Conservation (phyloP, 1,139 yeast species). For the Eremothecium gossypii region DNA sequence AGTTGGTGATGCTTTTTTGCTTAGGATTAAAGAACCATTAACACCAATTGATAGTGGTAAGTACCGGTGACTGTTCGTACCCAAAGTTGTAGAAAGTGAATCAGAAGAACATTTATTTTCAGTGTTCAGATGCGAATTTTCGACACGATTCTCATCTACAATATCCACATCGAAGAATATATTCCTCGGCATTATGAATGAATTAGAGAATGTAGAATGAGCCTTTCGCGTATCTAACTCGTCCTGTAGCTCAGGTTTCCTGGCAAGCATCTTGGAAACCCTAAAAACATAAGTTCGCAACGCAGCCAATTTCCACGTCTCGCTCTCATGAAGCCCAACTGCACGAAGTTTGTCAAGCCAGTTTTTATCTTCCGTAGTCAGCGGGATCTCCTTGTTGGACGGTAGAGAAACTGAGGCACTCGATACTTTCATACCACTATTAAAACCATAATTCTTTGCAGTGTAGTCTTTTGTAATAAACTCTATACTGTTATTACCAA, state of each 20-base stretch:
- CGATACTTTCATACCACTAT: slow-evolving; percentile 18
- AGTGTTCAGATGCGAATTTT: slow-evolving; percentile 7
- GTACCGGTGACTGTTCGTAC: not conserved
- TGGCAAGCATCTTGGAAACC: slow-evolving; percentile 35
- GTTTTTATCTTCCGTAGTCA: slow-evolving; percentile 53
- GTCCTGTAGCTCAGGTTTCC: slow-evolving; percentile 9
- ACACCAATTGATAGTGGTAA: slow-evolving; percentile 18
- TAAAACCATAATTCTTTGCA: slow-evolving; percentile 23
- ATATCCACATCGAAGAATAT: slow-evolving; percentile 52
- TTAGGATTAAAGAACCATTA: slow-evolving; percentile 30
- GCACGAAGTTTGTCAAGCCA: slow-evolving; percentile 65
- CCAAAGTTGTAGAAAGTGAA: not conserved
- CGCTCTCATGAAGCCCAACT: slow-evolving; percentile 61
- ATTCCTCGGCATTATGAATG: slow-evolving; percentile 47
- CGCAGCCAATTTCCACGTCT: slow-evolving; percentile 74
- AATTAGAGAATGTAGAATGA: slow-evolving; percentile 8
- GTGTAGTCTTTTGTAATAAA: slow-evolving; percentile 32
- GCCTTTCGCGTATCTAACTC: slow-evolving; percentile 9
- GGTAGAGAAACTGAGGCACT: slow-evolving; percentile 31
- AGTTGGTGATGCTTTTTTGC: slow-evolving; percentile 40
- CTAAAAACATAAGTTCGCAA: slow-evolving; percentile 60
- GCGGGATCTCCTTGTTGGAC: slow-evolving; percentile 34
- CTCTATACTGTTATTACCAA: slow-evolving; percentile 35
- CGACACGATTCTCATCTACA: slow-evolving; percentile 7
- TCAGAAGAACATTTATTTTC: slow-evolving; percentile 2